phyloP scores from a whole-genome alignment of 2,329 filamentous ascomycete species.

The Colletotrichum melonis region DNA sequence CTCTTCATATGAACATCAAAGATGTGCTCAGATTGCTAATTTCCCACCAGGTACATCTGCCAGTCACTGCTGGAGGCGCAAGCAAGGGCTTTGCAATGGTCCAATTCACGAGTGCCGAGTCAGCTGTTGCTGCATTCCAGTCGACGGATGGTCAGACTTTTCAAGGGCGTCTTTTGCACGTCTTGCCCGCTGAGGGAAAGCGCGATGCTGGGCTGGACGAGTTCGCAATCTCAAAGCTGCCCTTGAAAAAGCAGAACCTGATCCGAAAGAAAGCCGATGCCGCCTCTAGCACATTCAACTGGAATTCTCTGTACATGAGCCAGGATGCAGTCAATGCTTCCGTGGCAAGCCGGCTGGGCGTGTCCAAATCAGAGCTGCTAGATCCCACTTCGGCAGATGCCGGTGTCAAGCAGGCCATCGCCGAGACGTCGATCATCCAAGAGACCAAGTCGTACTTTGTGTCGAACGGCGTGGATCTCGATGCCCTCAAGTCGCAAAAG shows the following conservation, averaged over 20 bases:
- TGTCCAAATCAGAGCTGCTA: constrained; percentile 90
- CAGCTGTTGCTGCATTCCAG: constrained; percentile 83
- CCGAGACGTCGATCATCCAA: constrained; percentile 95
- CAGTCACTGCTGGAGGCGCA: constrained; percentile 76
- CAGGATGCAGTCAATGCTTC: constrained; percentile 94
- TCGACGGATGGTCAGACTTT: constrained; percentile 86
- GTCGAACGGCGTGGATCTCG: constrained; percentile 88
- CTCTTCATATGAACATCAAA: constrained; percentile 2
- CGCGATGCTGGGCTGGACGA: constrained; percentile 87
- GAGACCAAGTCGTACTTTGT: constrained; percentile 94
- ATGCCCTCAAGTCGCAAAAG: constrained; percentile 87
- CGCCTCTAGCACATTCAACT: constrained; percentile 82
- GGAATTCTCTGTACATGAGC: constrained; percentile 99
- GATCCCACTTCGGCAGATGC: constrained; percentile 97
- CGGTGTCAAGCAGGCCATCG: constrained; percentile 95
- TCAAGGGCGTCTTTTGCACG: constrained; percentile 91
- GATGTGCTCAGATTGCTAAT: constrained; percentile 30
- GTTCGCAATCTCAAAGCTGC: constrained; percentile 88
- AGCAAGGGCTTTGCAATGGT: constrained; percentile 94
- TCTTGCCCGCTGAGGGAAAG: constrained; percentile 86
- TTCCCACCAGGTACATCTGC: constrained; percentile 81
- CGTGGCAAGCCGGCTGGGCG: constrained; percentile 84
- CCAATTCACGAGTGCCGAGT: constrained; percentile 77
- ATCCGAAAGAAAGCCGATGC: constrained; percentile 88
- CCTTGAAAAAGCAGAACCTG: constrained; percentile 93